Conservation (phyloP, 2,329 filamentous ascomycete genomes). For the Aureobasidium sp. region DNA sequence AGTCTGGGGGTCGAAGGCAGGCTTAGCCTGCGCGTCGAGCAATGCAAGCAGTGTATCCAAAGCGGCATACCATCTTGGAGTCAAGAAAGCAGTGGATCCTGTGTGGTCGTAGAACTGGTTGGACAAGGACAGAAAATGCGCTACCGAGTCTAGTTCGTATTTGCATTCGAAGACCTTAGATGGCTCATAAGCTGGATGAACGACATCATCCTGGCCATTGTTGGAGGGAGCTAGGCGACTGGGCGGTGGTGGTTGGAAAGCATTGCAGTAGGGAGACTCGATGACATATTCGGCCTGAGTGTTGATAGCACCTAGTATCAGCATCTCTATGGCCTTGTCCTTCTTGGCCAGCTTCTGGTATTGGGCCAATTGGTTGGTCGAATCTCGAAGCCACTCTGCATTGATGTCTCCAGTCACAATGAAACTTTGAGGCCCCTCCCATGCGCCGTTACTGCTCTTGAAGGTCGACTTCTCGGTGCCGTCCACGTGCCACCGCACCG, state of each 20-base stretch:
- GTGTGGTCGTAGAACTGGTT: constrained; percentile 85
- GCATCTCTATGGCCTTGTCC: constrained; percentile 66
- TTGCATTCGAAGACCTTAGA: constrained; percentile 93
- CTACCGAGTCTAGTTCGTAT: constrained; percentile 93
- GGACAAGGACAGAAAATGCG: constrained; percentile 76
- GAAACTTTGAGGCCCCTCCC: constrained; percentile 84
- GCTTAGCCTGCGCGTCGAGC: constrained; percentile 67
- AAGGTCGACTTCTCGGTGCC: constrained; percentile 38
- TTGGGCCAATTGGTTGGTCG: constrained; percentile 85
- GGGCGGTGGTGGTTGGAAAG: constrained; percentile 88
- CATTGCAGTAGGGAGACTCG: constrained; percentile 92
- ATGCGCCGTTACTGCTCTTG: constrained; percentile 52
- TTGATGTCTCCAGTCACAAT: constrained; percentile 92
- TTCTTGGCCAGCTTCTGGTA: constrained; percentile 81
- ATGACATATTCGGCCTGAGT: constrained; percentile 95
- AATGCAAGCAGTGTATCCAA: constrained; percentile 67
- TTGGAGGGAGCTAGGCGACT: constrained; percentile 63
- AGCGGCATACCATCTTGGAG: constrained; percentile 68
- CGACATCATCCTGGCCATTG: constrained; percentile 75
- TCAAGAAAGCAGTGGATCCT: constrained; percentile 70
- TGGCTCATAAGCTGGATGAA: constrained; percentile 82
- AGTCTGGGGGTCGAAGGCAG: constrained; percentile 68
- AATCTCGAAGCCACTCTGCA: constrained; percentile 86
- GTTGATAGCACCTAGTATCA: constrained; percentile 90
- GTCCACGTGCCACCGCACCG: constrained; percentile 77